Evolutionary conservation across 2,329 filamentous ascomycete species (phyloP).

Genomic region (Periconia sp.): DNA sequence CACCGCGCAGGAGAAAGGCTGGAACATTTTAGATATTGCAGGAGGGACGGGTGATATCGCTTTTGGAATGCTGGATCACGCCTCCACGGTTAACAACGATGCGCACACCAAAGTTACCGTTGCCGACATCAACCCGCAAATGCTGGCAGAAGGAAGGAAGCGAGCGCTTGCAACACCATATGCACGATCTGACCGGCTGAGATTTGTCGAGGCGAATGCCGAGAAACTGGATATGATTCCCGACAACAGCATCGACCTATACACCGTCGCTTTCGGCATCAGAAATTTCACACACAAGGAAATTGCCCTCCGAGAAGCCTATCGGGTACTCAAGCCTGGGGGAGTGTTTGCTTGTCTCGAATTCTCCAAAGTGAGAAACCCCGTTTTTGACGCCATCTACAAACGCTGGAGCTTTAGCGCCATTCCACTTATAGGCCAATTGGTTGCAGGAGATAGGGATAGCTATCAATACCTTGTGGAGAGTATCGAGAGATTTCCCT

Average conservation of each 20-base stretch:
- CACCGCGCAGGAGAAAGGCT: slow-evolving; percentile 46
- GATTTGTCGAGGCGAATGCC: slow-evolving; percentile 88
- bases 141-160: slow-evolving; percentile 86
- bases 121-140: slow-evolving; percentile 92
- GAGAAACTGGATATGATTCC: slow-evolving; percentile 70
- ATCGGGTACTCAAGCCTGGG: slow-evolving; percentile 87
- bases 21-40: slow-evolving; percentile 89
- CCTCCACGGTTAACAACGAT: slow-evolving; percentile 78
- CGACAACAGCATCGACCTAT: slow-evolving; percentile 79
- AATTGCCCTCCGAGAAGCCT: slow-evolving; percentile 77
- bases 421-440: slow-evolving; percentile 91
- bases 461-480: slow-evolving; percentile 99
- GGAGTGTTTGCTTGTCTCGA: slow-evolving; percentile 96
- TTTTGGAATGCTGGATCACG: slow-evolving; percentile 91
- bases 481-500: slow-evolving; percentile 92
- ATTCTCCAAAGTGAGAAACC: slow-evolving; percentile 82
- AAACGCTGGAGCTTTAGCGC: slow-evolving; percentile 95
- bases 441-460: slow-evolving; percentile 90
- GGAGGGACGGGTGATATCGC: slow-evolving; percentile 98
- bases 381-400: slow-evolving; percentile 80
- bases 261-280: slow-evolving; percentile 97
- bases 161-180: slow-evolving; percentile 68
- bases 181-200: slow-evolving; percentile 56
- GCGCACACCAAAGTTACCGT: slow-evolving; percentile 82
- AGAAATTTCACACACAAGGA: slow-evolving; percentile 95